Conservation (phyloP, 2,329 filamentous ascomycete genomes). For the Sporothrix euskadiensis region DNA sequence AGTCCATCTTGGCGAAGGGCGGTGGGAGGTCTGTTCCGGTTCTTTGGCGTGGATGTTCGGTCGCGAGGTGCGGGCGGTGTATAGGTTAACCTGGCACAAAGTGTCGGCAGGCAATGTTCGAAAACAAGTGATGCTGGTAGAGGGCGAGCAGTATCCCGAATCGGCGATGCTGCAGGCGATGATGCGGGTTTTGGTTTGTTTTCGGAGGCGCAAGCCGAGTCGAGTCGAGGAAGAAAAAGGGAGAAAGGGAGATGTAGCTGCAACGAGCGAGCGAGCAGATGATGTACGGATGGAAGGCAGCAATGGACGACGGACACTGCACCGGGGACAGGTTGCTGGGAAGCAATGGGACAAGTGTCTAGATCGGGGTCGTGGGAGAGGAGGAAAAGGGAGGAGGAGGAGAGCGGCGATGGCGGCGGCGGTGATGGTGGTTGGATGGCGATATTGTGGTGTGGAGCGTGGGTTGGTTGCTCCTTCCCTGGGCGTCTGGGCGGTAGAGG, state of each 20-base stretch:
- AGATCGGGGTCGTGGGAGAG: conserved; percentile 4
- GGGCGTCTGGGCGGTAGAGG: conserved; percentile 22
- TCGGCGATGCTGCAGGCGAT: conserved; percentile 1
- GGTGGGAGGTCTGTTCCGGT: not conserved
- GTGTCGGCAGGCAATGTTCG: not conserved
- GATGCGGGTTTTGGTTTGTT: not conserved
- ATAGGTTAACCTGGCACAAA: not conserved
- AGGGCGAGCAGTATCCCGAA: not conserved
- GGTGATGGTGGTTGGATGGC: conserved; percentile 26
- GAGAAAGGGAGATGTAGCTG: conserved; percentile 10
- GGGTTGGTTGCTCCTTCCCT: not conserved
- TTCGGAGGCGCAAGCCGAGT: not conserved
- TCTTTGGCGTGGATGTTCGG: not conserved
- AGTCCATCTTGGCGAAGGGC: conserved; percentile 66
- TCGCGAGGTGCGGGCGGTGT: not conserved
- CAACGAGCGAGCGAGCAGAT: not conserved
- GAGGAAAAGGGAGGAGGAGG: conserved; percentile 26
- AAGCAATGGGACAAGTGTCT: conserved; percentile 26
- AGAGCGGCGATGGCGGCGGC: conserved; percentile 13
- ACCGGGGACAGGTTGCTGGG: conserved; percentile 13
- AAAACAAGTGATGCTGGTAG: not conserved
- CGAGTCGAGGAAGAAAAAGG: not conserved
- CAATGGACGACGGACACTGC: conserved; percentile 17
- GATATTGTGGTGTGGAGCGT: conserved; percentile 24
- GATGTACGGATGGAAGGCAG: not conserved